Base-by-base conservation (phyloP, 2,329 filamentous ascomycete species). In the Trichoderma breve region DNA sequence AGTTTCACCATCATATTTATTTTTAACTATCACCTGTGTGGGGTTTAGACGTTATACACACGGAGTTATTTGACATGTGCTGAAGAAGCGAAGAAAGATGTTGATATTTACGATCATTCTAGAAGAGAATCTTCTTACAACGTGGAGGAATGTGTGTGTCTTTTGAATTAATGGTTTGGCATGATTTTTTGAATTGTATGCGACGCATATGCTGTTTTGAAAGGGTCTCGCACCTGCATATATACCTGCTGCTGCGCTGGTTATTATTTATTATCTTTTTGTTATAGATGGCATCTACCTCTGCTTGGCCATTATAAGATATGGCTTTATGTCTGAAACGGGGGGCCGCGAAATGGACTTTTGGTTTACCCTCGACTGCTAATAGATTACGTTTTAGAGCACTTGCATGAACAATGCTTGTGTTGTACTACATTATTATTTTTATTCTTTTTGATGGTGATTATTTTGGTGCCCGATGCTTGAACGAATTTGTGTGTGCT, bases 241-340 rank as follows among this genome's bases (percentile, higher is more conserved):
- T 69, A 53, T 70, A 70, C 57, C 66, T 70, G 66, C 57, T 62
- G 66, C 39, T 70, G 66, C 66, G 57, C 66, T 70, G 66, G 64
- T 18, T 53, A 36, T n/a, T 60, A 36, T n/a, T 60, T 32, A 8
- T 21, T 39, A n/a, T 39, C 18, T 4, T 30, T 58, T 66, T 36
- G 18, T 36, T 69, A 70, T 70, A 70, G 66, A 70, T 62, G 66
- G 36, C 66, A 62, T 61, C 7, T 68, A 28, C 32, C 26, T 55
- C n/a, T 14, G 18, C 47, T 64, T 7, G 3, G 30, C 30, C 63
- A 28, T 66, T 47, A 39, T 39, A 32, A n/a, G 61, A 51, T 21
- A 64, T 51, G 63, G 51, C 28, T 34, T 26, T 15, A 32, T 26
- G 39, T 69, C 55, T 61, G 30, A 34, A 58, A n/a, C n/a, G 21